Base-by-base conservation (phyloP, 768 basidiomycete genomes). In the Suillus weaverae region DNA sequence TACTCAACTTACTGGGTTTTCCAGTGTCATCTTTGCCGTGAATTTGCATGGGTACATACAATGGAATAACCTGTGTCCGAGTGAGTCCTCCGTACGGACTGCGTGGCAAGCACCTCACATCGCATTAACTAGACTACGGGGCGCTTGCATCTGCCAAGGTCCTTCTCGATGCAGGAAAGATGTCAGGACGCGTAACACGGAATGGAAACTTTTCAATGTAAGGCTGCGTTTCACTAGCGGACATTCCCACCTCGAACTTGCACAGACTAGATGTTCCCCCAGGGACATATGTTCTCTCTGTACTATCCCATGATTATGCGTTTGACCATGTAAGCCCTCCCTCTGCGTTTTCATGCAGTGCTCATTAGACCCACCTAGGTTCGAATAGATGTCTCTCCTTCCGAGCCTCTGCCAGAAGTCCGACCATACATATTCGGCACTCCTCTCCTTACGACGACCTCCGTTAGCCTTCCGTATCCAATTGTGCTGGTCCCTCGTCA, bases 171-270 rank as follows among this genome's bases (percentile, higher is more conserved):
- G 79, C 86, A 62, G 89, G 87, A 10, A 77, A 76, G 61, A 75
- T 81, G 61, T 79, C 76, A 57, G 89, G 84, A 46, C 79, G 84
- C 64, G 75, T 94, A 56, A 82, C 81, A 22, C 77, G 73, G 32
- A 77, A 85, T 69, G 92, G 92, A 51, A 78, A 75, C 54, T 94
- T 93, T 72, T 74, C 78, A 39, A 91, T 94, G 92, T 91, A 71
- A 66, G 87, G 70, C 32, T 36, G 13, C 46, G 35, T 67, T 32
- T 54, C 38, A 22, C 32, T 32, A 56, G 35, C 11, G 60, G 16
- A 43, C 36, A 22, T 46, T 32, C 18, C 48, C 35, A n/a, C 26
- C 69, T 72, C 33, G 61, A 72, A 67, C 38, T 32, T 38, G 62
- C 48, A 33, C 64, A 94, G 92, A 77, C 84, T 85, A 55, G 83